phyloP scores from a whole-genome alignment of 306 rosid genomes.

The Dryas alaskensis region DNA sequence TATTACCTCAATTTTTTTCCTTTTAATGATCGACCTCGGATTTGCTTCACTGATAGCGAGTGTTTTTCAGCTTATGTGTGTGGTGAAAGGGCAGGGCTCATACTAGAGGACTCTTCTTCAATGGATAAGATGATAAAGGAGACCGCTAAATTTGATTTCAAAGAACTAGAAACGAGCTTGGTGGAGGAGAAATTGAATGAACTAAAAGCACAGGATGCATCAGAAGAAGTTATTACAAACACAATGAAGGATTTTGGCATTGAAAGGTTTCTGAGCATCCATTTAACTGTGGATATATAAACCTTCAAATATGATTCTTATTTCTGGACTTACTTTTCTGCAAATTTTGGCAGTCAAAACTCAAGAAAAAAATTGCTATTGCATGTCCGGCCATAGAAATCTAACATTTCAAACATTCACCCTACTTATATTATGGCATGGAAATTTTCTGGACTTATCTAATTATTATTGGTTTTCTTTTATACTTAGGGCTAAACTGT shows the following conservation, averaged over 20 bases:
- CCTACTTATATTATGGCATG: too few relatives aligned
- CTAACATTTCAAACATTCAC: too few relatives aligned
- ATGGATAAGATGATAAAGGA: conserved; percentile 19
- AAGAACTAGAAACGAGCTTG: conserved; percentile 18
- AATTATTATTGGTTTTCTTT: neutral
- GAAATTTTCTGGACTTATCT: too few relatives aligned
- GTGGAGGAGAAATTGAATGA: conserved; percentile 21
- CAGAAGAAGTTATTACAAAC: conserved; percentile 4
- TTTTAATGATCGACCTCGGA: too few relatives aligned
- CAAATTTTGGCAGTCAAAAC: too few relatives aligned
- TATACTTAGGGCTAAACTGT: conserved; percentile 29
- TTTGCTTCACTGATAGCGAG: neutral
- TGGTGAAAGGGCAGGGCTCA: conserved; percentile 11
- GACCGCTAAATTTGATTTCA: conserved; percentile 29
- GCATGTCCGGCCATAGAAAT: too few relatives aligned
- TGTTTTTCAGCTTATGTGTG: conserved; percentile 36
- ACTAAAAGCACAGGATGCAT: conserved; percentile 9
- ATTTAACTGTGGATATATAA: too few relatives aligned
- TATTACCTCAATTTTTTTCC: neutral
- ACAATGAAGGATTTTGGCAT: conserved; percentile 39
- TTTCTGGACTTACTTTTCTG: too few relatives aligned
- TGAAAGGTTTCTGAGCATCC: conserved; percentile 22
- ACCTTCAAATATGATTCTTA: too few relatives aligned
- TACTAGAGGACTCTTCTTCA: conserved; percentile 23
- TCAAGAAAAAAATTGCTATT: too few relatives aligned